Evolutionary conservation across 305 asterid genomes (phyloP).

Genomic region (Rubia occidens): DNA sequence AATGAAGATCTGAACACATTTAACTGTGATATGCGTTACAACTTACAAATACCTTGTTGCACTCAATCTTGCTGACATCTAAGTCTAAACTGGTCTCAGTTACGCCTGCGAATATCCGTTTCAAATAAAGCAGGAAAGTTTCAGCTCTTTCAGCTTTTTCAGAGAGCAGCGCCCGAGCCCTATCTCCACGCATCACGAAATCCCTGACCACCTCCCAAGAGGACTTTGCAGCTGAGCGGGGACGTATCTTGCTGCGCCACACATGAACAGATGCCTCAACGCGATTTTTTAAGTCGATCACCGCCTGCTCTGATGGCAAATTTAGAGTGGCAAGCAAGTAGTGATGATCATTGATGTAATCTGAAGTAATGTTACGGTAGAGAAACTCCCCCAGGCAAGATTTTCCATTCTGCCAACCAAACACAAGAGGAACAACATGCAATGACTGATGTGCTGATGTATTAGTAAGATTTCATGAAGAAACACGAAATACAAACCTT

Average conservation of each 20-base stretch:
- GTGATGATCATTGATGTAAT: constrained; percentile 66
- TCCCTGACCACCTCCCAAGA: constrained; percentile 86
- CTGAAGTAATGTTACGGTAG: constrained; percentile 76
- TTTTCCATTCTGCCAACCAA: constrained; percentile 51
- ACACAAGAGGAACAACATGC: constrained; percentile 2
- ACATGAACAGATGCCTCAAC: constrained; percentile 71
- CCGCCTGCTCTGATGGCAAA: constrained; percentile 64
- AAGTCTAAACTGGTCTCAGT: constrained; percentile 47
- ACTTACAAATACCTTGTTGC: constrained; percentile 50
- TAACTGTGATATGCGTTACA: too few species aligned
- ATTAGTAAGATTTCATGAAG: neutral
- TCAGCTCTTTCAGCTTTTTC: constrained; percentile 59
- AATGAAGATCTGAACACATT: neutral
- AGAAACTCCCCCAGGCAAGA: constrained; percentile 79
- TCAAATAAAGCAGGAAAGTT: constrained; percentile 55
- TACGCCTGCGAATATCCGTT: constrained; percentile 59
- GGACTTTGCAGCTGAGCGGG: constrained; percentile 48
- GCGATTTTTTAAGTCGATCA: constrained; percentile 72
- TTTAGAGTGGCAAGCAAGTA: constrained; percentile 80
- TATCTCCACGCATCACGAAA: constrained; percentile 59
- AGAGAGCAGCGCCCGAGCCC: constrained; percentile 37
- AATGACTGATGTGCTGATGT: neutral
- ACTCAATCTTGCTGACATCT: constrained; percentile 68
- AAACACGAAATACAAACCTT: constrained; percentile 41
- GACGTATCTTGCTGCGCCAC: constrained; percentile 53